Evolutionary conservation across 495 filamentous ascomycete species (phyloP), one percentile per base, ranked within the genome.

Genomic region (Daldinia vernicosa): DNA sequence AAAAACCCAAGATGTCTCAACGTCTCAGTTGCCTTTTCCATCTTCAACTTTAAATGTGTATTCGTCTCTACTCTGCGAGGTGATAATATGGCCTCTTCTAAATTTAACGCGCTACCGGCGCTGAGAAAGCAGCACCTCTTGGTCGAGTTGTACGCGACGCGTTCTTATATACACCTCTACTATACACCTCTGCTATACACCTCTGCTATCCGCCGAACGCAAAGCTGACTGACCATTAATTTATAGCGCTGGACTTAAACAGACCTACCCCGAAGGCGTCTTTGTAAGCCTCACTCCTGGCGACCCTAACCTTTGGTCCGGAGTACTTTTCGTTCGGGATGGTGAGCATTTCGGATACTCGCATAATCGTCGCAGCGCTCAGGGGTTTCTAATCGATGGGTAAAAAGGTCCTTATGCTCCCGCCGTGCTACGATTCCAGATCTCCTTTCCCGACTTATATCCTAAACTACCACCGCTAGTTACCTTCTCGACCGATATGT

Each of bases 261-360:
- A 91, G 78, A 89, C 89, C 35, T 90, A 91, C 78, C 94, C 94
- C 19, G 86, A 90, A 57, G 95, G 95, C 51, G 85, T 97, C 47
- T 98, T 94, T 78, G 85, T 97, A 79, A 93, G 84, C 77, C 85
- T 97, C 54, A 89, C 89, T n/a, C 91, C 92, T 0, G 91, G 91
- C 27, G 90, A 95, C 74, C 89, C 92, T 11, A 87, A 87, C 30
- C 82, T 92, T 30, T 98, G 95, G 95, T 89, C 87, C 59, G 93
- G 93, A n/a, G 89, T 97, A 7, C 81, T 98, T 6, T 98, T 98
- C 75, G 89, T 97, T 57, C 92, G 93, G 39, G 91, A 91, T 83
- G 95, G 94, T 92, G 77, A 77, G 81, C 55, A 33, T 70, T 17
- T 51, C 66, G 63, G 63, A 22, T 71, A 63, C 63, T 60, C 63